These are phyloP conservation scores for Aphanomyces invadans DNA, from an alignment of 352 stramenopile species.

Conservation along the genomic window DNA sequence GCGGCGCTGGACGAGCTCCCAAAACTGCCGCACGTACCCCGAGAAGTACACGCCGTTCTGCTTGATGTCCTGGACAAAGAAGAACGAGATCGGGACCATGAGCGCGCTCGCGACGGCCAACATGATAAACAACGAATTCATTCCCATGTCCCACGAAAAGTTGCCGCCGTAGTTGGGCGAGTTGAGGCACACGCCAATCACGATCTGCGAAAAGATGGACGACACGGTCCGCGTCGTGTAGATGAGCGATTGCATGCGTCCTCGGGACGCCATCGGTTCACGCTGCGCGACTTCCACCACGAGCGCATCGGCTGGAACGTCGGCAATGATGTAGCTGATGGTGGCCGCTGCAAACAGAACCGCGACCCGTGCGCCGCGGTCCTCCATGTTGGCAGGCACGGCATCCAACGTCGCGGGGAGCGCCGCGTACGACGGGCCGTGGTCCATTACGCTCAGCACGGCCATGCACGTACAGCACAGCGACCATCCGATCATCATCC, in stretches of 20 bases:
- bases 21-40: slow-evolving; percentile 19
- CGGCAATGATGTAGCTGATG: slow-evolving; percentile 40
- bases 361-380: slow-evolving; percentile 39
- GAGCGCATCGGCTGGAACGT: slow-evolving; percentile 38
- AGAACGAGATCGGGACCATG: slow-evolving; percentile 20
- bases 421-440: slow-evolving; percentile 8
- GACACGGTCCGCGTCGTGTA: slow-evolving; percentile 34
- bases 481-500: slow-evolving; percentile 60
- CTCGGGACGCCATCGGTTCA: slow-evolving; percentile 37
- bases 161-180: slow-evolving; percentile 41
- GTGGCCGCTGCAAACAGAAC: slow-evolving; percentile 50
- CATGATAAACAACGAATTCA: slow-evolving; percentile 41
- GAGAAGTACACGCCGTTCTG: slow-evolving; percentile 6
- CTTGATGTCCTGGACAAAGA: slow-evolving; percentile 8
- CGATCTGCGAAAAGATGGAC: slow-evolving; percentile 35
- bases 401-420: neutral
- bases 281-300: slow-evolving; percentile 51
- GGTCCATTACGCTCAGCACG: slow-evolving; percentile 16
- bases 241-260: slow-evolving; percentile 40
- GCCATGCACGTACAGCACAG: slow-evolving; percentile 26
- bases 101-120: slow-evolving; percentile 9
- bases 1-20: slow-evolving; percentile 16
- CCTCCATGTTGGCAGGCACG: slow-evolving; percentile 26
- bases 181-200: slow-evolving; percentile 57
- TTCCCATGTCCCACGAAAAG: slow-evolving; percentile 41